Evolutionary conservation across 2,329 filamentous ascomycete species (phyloP).

Genomic region (Aspergillus eucalypticola): DNA sequence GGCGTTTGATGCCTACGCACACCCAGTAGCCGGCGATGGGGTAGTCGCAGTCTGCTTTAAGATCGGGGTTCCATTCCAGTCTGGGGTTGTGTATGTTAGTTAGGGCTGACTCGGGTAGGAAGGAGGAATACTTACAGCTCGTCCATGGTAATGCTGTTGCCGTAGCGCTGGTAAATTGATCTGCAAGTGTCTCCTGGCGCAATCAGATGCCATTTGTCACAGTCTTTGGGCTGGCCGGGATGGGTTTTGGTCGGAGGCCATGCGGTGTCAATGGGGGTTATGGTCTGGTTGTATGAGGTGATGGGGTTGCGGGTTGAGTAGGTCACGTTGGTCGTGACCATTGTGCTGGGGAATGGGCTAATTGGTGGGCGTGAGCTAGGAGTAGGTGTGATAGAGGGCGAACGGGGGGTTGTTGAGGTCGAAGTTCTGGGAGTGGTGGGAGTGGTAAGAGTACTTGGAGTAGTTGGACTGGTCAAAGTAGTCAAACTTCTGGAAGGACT

Average conservation of each 20-base stretch:
- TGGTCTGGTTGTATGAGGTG: constrained; percentile 7
- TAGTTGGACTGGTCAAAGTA: too few relatives aligned
- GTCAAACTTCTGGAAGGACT: too few relatives aligned
- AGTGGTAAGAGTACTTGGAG: too few relatives aligned
- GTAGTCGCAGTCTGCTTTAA: constrained; percentile 10
- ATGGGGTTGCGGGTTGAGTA: constrained; percentile 15
- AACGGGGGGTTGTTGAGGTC: too few relatives aligned
- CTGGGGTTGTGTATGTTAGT: neutral
- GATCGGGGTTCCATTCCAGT: constrained; percentile 17
- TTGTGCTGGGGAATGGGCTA: neutral
- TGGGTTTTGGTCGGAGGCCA: constrained; percentile 17
- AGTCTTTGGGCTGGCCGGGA: constrained; percentile 10
- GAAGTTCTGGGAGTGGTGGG: too few relatives aligned
- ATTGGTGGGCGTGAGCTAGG: neutral
- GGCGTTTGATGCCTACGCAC: constrained; percentile 8
- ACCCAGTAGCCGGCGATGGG: constrained; percentile 14
- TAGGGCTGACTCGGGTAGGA: neutral
- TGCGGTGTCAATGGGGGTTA: constrained; percentile 2
- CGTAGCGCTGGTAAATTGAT: constrained; percentile 6
- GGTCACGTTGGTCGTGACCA: neutral
- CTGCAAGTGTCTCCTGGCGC: constrained; percentile 15
- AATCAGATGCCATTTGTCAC: constrained; percentile 16
- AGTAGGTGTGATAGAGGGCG: neutral
- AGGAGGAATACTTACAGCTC: constrained; percentile 4
- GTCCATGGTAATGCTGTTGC: constrained; percentile 5